Base-by-base conservation (phyloP, 2,329 filamentous ascomycete genomes). In the Pseudogymnoascus sp. region DNA sequence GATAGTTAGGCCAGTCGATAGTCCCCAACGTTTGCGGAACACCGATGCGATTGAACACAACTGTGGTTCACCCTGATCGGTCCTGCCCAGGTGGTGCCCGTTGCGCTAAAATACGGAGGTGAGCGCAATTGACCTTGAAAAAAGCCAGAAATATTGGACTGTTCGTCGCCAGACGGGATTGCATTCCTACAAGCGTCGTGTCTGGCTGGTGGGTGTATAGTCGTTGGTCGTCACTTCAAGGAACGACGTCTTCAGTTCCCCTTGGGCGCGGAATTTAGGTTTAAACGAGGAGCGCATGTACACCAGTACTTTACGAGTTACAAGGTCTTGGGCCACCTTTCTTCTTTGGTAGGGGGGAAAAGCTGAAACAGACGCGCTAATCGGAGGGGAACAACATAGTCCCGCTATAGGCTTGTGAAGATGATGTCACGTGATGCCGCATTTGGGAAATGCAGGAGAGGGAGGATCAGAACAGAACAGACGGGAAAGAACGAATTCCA, bases 231-330 rank as follows among this genome's bases (percentile, higher is more conserved):
- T 56, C 50, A 56, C 47, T 56, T 33, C 50, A 33, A 56, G 50
- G 50, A 33, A 56, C 50, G 28, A 56, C 50, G 50, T 35, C 50
- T 56, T 56, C 50, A 56, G 28, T 56, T 56, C 50, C 50, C 50
- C 50, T 56, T 56, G 50, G 16, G 50, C 50, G 50, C 50, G 23
- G 50, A 56, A 56, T 56, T 56, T 56, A 56, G 50, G 50, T 56
- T 56, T 35, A 56, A 56, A 56, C 50, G 50, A 56, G 50, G 25
- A 56, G 50, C 28, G 50, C 35, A 56, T 56, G 50, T 56, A 56
- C 50, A 56, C 50, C n/a, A 56, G 50, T 56, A 56, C 28, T 53
- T 5, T 16, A 31, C 31, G 31, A 33, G 31, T 28, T 56, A 56
- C n/a, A 31, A 33, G 16, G 50, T 56, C 50, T 56, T 56, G 31